phyloP scores from a whole-genome alignment of 805 yeast genomes.

The Yarrowia sp. region DNA sequence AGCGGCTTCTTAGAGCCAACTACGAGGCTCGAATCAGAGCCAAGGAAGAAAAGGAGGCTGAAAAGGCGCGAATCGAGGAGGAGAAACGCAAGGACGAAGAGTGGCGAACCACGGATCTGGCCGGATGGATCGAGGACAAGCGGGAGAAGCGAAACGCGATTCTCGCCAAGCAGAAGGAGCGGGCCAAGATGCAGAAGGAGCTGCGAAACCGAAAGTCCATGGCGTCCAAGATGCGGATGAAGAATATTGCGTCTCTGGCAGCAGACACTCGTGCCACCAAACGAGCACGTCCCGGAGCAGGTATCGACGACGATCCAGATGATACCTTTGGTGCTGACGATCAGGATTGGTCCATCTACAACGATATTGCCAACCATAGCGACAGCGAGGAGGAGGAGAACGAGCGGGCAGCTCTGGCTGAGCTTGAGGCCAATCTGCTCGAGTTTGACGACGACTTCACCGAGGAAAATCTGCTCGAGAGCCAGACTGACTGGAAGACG shows the following conservation, averaged over 20 bases:
- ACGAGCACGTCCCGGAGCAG: slow-evolving; percentile 29
- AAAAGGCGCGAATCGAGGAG: slow-evolving; percentile 56
- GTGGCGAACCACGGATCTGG: slow-evolving; percentile 72
- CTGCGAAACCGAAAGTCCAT: slow-evolving; percentile 83
- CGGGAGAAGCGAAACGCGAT: slow-evolving; percentile 56
- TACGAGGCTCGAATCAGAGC: slow-evolving; percentile 84
- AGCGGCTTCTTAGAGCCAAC: slow-evolving; percentile 76
- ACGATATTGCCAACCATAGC: slow-evolving; percentile 71
- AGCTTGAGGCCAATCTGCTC: slow-evolving; percentile 68
- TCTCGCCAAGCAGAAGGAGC: slow-evolving; percentile 62
- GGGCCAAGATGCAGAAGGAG: slow-evolving; percentile 67
- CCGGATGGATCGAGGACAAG: slow-evolving; percentile 75
- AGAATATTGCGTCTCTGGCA: slow-evolving; percentile 81
- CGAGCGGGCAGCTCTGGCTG: slow-evolving; percentile 43
- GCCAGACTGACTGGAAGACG: slow-evolving; percentile 81
- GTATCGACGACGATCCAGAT: slow-evolving; percentile 64
- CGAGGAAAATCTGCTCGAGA: slow-evolving; percentile 64
- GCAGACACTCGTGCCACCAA: slow-evolving; percentile 46
- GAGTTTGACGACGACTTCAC: slow-evolving; percentile 83
- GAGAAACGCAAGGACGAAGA: slow-evolving; percentile 62
- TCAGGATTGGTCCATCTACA: slow-evolving; percentile 90
- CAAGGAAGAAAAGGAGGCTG: slow-evolving; percentile 70
- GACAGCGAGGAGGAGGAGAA: slow-evolving; percentile 80
- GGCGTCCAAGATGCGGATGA: slow-evolving; percentile 92
- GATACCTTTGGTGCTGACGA: slow-evolving; percentile 95